Evolutionary conservation across 306 rosid genomes (phyloP).

Genomic region (Ammopiptanthus mongolicus): DNA sequence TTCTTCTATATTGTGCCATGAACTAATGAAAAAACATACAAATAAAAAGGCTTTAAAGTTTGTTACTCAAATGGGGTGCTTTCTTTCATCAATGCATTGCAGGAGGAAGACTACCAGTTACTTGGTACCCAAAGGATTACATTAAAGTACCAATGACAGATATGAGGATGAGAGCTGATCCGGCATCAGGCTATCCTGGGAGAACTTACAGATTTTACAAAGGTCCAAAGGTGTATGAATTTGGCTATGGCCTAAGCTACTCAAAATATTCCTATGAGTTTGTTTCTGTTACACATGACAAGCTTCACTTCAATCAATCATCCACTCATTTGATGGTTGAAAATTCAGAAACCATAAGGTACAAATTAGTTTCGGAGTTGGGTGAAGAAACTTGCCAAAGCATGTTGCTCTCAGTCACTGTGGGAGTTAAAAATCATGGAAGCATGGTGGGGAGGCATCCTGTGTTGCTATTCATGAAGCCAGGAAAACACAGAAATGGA

Average conservation of each 20-base stretch:
- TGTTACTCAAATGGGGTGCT: background rate
- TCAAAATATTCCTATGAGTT: slow-evolving; percentile 56
- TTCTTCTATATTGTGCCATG: background rate
- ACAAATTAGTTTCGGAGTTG: slow-evolving; percentile 57
- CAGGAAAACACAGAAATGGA: slow-evolving; percentile 30
- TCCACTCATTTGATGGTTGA: slow-evolving; percentile 30
- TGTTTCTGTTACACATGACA: slow-evolving; percentile 37
- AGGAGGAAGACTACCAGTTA: slow-evolving; percentile 90
- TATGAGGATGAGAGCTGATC: slow-evolving; percentile 89
- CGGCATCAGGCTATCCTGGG: slow-evolving; percentile 66
- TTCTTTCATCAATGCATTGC: slow-evolving; percentile 30
- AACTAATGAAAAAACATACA: background rate
- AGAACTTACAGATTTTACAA: slow-evolving; percentile 80
- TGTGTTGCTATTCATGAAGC: slow-evolving; percentile 53
- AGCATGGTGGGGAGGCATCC: slow-evolving; percentile 77
- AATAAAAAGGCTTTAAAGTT: background rate
- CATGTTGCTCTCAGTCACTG: slow-evolving; percentile 38
- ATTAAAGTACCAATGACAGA: slow-evolving; percentile 82
- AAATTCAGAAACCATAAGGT: slow-evolving; percentile 39
- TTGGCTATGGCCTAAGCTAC: slow-evolving; percentile 92
- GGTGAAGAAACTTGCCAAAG: slow-evolving; percentile 47
- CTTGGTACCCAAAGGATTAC: slow-evolving; percentile 80
- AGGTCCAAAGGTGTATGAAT: slow-evolving; percentile 68
- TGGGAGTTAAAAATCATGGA: slow-evolving; percentile 60
- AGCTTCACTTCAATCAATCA: slow-evolving; percentile 56